phyloP scores from a whole-genome alignment of 352 stramenopile species.

The Pilasporangium apinafurcum region DNA sequence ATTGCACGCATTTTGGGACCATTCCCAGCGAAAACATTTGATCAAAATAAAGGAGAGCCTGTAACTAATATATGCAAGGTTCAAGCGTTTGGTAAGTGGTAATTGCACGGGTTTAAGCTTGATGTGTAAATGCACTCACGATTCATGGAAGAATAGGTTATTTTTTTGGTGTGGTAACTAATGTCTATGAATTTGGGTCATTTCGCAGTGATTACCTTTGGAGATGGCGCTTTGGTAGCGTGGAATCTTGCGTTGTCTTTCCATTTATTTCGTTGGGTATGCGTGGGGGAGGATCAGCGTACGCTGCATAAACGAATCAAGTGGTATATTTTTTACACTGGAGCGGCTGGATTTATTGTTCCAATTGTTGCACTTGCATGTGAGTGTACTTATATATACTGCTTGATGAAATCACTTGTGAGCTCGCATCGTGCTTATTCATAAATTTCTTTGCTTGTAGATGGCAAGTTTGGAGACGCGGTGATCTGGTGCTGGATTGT shows the following conservation, averaged over 20 bases:
- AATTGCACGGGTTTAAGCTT: no score
- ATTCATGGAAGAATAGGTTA: no score
- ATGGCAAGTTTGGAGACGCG: conserved; percentile 47
- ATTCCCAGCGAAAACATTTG: conserved; percentile 49
- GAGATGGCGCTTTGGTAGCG: conserved; percentile 48
- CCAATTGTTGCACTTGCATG: no score
- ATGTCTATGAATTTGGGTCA: neutral
- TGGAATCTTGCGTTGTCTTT: conserved; percentile 77
- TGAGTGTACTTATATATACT: no score
- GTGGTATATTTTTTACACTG: conserved; percentile 48
- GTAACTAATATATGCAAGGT: conserved; percentile 51
- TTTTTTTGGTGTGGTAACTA: neutral
- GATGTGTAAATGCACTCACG: no score
- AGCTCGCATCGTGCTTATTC: no score
- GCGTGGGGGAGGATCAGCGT: conserved; percentile 61
- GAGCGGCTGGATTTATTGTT: conserved; percentile 47
- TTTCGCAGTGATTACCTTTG: conserved; percentile 53
- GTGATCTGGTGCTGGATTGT: conserved; percentile 66
- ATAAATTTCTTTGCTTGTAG: no score
- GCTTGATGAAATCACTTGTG: no score
- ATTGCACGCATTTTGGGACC: conserved; percentile 50
- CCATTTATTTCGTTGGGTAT: conserved; percentile 72
- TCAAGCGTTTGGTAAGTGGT: conserved; percentile 58
- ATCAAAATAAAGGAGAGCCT: conserved; percentile 37
- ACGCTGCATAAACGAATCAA: conserved; percentile 73